Evolutionary conservation across 441 rosid species (phyloP).

Genomic region (Theobroma grandiflorum): DNA sequence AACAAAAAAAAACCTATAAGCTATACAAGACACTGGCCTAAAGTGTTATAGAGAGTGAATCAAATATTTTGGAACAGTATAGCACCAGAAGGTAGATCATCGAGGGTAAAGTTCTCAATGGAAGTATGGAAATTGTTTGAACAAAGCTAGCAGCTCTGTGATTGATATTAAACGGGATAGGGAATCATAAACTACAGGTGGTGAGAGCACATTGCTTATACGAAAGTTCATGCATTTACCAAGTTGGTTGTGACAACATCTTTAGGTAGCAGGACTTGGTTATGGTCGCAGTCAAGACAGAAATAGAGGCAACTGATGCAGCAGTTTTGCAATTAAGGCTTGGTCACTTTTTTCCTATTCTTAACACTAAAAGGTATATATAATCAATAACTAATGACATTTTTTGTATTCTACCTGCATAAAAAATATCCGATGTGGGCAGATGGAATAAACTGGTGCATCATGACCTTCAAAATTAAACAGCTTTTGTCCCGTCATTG

Average conservation of each 20-base stretch:
- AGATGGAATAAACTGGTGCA: constrained; percentile 80
- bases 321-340: background rate
- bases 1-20: too few relatives aligned
- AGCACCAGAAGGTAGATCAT: background rate
- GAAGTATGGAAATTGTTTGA: constrained; percentile 3
- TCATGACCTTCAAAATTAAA: constrained; percentile 87
- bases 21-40: constrained; percentile 5
- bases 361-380: background rate
- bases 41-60: background rate
- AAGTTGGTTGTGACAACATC: background rate
- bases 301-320: background rate
- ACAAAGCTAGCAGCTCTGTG: background rate
- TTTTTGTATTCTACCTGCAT: constrained; percentile 60
- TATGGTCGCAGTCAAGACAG: background rate
- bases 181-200: background rate
- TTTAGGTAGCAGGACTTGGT: background rate
- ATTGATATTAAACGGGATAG: background rate
- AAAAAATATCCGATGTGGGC: constrained; percentile 85
- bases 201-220: background rate
- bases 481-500: constrained; percentile 56
- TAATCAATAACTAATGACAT: background rate
- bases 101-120: background rate
- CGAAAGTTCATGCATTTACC: background rate
- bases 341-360: background rate
- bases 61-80: background rate